Conservation (phyloP, 257 asterid species). For the Voacanga thouarsii region DNA sequence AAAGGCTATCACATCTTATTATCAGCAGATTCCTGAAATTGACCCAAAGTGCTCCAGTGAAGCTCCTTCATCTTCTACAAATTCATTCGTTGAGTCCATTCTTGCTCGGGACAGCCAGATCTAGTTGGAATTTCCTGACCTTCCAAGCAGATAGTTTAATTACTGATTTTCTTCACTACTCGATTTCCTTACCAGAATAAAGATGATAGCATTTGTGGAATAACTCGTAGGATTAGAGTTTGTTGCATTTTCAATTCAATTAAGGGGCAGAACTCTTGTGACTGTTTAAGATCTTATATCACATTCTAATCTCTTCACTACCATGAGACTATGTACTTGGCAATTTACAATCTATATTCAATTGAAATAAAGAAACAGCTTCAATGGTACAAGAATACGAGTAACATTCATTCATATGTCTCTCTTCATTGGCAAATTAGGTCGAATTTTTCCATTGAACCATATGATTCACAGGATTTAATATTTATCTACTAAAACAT, state of each 20-base stretch:
- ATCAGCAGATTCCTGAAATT: constrained; percentile 9
- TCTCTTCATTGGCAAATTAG: neutral
- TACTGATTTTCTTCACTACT: constrained; percentile 14
- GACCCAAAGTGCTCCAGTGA: constrained; percentile 11
- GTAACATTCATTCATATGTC: no score
- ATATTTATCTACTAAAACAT: neutral
- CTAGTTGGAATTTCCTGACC: constrained; percentile 57
- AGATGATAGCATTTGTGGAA: neutral
- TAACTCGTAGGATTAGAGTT: neutral
- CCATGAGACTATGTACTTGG: neutral
- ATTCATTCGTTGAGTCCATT: constrained; percentile 71
- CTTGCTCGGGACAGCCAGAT: constrained; percentile 72
- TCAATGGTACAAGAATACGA: neutral
- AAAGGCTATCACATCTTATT: neutral
- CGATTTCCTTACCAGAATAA: neutral
- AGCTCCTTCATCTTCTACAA: constrained; percentile 31
- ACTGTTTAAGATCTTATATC: neutral
- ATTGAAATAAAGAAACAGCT: neutral
- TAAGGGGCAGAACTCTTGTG: neutral
- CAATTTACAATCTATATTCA: neutral
- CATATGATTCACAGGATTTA: neutral
- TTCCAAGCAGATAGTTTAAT: constrained; percentile 46
- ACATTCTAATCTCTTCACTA: neutral
- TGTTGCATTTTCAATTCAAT: neutral
- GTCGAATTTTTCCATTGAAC: neutral